These are phyloP conservation scores for Tuber microsphaerosporum DNA, from an alignment of 495 filamentous ascomycete genomes.

Conservation along the genomic window DNA sequence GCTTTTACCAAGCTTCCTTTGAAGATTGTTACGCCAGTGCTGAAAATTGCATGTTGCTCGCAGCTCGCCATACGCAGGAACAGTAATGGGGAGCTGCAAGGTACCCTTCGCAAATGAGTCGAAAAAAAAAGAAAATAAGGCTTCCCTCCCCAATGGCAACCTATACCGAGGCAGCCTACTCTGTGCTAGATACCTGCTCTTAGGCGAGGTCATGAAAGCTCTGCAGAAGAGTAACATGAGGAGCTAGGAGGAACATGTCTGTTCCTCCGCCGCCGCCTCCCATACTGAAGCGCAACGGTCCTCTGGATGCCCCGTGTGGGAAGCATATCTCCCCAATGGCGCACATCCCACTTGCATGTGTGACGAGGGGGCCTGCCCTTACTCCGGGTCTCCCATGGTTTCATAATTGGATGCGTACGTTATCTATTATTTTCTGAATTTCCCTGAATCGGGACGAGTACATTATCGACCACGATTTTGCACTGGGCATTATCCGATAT, in stretches of 20 bases:
- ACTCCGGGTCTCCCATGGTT: conserved; percentile 34
- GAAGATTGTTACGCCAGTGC: conserved; percentile 19
- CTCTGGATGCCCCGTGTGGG: conserved; percentile 18
- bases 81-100: conserved; percentile 34
- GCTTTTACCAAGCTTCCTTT: conserved; percentile 22
- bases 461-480: conserved; percentile 15
- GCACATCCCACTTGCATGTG: conserved; percentile 25
- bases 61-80: conserved; percentile 37
- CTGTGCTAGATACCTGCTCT: conserved; percentile 13
- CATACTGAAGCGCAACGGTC: conserved; percentile 22
- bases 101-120: conserved; percentile 28
- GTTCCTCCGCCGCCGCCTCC: conserved; percentile 24
- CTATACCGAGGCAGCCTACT: conserved; percentile 16
- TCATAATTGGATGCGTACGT: conserved; percentile 25
- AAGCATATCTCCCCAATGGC: conserved; percentile 18
- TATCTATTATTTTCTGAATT: conserved; percentile 35
- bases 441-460: conserved; percentile 6
- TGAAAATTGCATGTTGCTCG: conserved; percentile 36
- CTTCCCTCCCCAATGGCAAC: conserved; percentile 24
- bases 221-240: conserved; percentile 8
- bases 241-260: conserved; percentile 25
- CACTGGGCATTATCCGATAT: conserved; percentile 9
- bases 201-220: conserved; percentile 16
- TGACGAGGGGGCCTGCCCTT: conserved; percentile 25
- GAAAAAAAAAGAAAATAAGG: conserved; percentile 25